phyloP scores from a whole-genome alignment of 2,329 filamentous ascomycete genomes.

The Alternaria ethzedia region DNA sequence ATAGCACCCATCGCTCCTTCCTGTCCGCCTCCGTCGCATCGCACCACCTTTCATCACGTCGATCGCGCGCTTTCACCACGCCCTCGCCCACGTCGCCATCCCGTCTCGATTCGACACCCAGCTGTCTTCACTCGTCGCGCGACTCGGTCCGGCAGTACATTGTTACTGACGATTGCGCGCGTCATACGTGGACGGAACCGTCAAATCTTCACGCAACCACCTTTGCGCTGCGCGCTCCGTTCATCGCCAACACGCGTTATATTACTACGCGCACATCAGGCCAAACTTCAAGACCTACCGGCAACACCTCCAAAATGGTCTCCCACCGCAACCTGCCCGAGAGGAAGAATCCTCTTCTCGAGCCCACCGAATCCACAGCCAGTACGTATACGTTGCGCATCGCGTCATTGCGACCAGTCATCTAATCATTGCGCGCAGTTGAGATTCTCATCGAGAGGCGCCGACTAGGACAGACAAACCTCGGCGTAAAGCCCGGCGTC shows the following conservation, averaged over 20 bases:
- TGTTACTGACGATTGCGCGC: slow-evolving; percentile 23
- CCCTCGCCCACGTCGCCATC: slow-evolving; percentile 9
- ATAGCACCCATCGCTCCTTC: slow-evolving; percentile 18
- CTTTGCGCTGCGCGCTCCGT: slow-evolving; percentile 38
- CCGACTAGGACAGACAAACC: slow-evolving; percentile 89
- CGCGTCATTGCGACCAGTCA: slow-evolving; percentile 22
- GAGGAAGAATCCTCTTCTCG: slow-evolving; percentile 70
- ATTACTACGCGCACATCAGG: slow-evolving; percentile 12
- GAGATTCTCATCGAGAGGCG: slow-evolving; percentile 76
- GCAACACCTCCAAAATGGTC: slow-evolving; percentile 36
- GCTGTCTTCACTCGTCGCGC: slow-evolving; percentile 10
- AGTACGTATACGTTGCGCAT: slow-evolving; percentile 60
- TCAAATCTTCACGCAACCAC: slow-evolving; percentile 17
- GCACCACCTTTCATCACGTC: slow-evolving; percentile 21
- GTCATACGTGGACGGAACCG: slow-evolving; percentile 15
- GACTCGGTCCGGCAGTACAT: slow-evolving; percentile 13
- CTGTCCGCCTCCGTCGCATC: slow-evolving; percentile 18
- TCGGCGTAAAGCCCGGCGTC: slow-evolving; percentile 80
- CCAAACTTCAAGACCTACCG: neutral
- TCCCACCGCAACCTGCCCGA: slow-evolving; percentile 61
- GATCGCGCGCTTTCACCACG: slow-evolving; percentile 15
- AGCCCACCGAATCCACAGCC: slow-evolving; percentile 64
- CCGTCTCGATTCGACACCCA: slow-evolving; percentile 7
- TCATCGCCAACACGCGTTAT: slow-evolving; percentile 18
- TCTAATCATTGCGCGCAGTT: slow-evolving; percentile 45